These are phyloP conservation scores for Herpetomonas tarakana DNA, from an alignment of 208 protist genomes.

Conservation along the genomic window DNA sequence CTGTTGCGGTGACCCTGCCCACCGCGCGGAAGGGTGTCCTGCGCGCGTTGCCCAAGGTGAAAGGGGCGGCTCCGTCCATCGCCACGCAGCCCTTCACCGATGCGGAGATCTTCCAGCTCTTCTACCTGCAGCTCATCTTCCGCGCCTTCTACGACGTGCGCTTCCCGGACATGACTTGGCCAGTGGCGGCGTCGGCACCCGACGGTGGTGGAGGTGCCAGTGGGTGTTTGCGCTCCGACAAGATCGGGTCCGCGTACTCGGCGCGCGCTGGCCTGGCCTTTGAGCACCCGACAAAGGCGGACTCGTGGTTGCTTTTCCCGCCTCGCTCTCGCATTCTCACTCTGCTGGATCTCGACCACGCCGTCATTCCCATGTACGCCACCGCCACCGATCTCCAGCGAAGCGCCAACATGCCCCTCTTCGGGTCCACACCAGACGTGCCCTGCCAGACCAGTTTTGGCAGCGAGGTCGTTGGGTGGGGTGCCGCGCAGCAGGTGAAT, in stretches of 20 bases:
- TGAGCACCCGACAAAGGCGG: conserved; percentile 34
- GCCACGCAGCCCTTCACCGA: conserved; percentile 68
- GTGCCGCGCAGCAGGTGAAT: conserved; percentile 33
- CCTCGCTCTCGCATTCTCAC: conserved; percentile 37
- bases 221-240: conserved; percentile 45
- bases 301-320: conserved; percentile 64
- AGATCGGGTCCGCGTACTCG: conserved; percentile 32
- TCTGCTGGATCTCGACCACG: conserved; percentile 54
- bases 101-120: conserved; percentile 83
- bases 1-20: conserved; percentile 24
- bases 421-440: conserved; percentile 34
- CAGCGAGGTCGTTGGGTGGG: conserved; percentile 42
- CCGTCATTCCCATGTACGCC: conserved; percentile 58
- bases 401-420: conserved; percentile 41
- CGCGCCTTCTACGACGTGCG: conserved; percentile 73
- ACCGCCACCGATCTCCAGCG: conserved; percentile 25
- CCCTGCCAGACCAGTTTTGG: conserved; percentile 46
- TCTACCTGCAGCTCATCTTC: conserved; percentile 82
- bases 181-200: conserved; percentile 7
- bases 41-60: conserved; percentile 5
- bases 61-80: conserved; percentile 11
- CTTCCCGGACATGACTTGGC: conserved; percentile 38
- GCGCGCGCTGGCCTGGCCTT: conserved; percentile 47
- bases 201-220: conserved; percentile 8
- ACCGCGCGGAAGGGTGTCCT: conserved; percentile 26